Evolutionary conservation across 768 basidiomycete species (phyloP).

Genomic region (Rhizopogon vulgaris): DNA sequence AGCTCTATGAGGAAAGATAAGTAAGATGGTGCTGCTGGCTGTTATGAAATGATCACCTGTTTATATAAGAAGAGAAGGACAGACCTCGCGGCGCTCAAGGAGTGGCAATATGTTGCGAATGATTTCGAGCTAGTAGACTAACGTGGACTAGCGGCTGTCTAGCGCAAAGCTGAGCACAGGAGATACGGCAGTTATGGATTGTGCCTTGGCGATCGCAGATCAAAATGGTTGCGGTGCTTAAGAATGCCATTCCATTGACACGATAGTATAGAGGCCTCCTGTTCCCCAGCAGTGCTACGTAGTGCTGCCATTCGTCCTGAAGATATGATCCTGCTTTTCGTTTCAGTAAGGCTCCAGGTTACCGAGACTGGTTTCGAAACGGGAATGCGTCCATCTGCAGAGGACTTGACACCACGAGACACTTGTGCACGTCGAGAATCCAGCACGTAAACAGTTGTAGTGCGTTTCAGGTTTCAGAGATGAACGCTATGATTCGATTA

Average conservation of each 20-base stretch:
- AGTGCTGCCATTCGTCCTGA: neutral
- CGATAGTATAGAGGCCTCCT: neutral
- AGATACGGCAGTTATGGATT: neutral
- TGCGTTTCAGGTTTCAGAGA: no score
- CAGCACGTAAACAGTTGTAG: no score
- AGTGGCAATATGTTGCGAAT: neutral
- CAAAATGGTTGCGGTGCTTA: no score
- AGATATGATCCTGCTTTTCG: neutral
- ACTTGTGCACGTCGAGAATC: no score
- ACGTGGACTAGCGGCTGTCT: neutral
- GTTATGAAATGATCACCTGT: no score
- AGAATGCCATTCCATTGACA: no score
- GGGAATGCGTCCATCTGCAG: neutral
- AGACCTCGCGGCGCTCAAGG: neutral
- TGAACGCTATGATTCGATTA: no score
- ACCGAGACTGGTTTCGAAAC: no score
- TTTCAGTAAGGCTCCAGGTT: neutral
- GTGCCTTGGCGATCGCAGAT: neutral
- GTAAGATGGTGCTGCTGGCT: no score
- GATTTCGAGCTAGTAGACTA: neutral
- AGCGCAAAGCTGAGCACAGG: neutral
- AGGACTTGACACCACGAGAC: neutral
- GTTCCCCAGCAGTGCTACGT: neutral
- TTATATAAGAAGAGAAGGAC: no score
- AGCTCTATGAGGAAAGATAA: neutral